Evolutionary conservation across 306 rosid species (phyloP).

Genomic region (Luffa acutangula): DNA sequence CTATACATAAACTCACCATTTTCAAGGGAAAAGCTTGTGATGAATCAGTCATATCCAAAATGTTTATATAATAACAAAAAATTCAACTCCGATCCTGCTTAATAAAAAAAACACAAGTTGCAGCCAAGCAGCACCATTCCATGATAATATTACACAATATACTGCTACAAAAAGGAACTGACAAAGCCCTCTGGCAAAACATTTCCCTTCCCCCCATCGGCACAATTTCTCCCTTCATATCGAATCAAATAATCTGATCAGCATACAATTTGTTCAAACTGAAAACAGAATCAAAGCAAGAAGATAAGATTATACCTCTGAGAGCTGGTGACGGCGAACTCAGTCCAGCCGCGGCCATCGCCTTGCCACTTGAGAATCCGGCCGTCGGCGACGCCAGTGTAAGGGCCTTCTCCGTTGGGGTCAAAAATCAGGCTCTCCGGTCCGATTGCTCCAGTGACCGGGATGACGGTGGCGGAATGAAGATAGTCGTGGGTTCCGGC

Average conservation of each 20-base stretch:
- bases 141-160: neutral
- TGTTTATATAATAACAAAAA: neutral
- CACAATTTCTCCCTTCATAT: neutral
- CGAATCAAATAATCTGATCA: neutral
- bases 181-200: neutral
- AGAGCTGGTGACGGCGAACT: constrained; percentile 63
- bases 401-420: constrained; percentile 58
- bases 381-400: constrained; percentile 87
- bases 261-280: neutral
- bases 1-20: neutral
- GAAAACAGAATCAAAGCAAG: neutral
- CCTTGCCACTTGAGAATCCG: constrained; percentile 73
- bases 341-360: constrained; percentile 47
- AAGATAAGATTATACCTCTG: constrained; percentile 31
- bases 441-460: constrained; percentile 49
- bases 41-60: neutral
- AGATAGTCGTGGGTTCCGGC: constrained; percentile 43
- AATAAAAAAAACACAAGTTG: neutral
- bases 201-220: neutral
- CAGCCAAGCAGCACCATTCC: neutral
- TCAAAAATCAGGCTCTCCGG: constrained; percentile 90
- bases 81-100: neutral
- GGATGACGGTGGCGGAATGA: constrained; percentile 29
- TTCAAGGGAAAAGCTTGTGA: neutral
- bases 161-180: neutral